These are phyloP conservation scores for Brasenia schreberi DNA, from an alignment of 164 flowering plant genomes.

Conservation along the genomic window DNA sequence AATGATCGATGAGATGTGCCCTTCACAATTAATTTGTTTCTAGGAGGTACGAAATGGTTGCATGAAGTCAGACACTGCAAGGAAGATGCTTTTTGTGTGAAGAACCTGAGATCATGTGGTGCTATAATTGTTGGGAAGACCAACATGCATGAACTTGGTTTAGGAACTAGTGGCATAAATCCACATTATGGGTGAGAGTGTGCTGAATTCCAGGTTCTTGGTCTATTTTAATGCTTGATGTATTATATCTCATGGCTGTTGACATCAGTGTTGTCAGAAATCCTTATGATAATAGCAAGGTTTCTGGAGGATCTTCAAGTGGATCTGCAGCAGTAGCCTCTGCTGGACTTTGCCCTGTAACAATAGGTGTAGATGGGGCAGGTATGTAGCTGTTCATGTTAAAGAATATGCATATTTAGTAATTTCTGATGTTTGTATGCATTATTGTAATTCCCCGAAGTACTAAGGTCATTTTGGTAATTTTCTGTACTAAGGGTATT, in stretches of 20 bases:
- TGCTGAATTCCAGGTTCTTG: too few relatives aligned
- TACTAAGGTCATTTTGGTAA: too few relatives aligned
- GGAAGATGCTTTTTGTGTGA: constrained; percentile 70
- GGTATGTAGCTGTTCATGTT: constrained; percentile 45
- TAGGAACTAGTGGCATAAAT: constrained; percentile 87
- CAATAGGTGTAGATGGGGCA: constrained; percentile 98
- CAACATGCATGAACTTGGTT: constrained; percentile 98
- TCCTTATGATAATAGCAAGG: constrained; percentile 48
- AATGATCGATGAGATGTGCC: neutral
- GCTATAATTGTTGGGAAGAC: constrained; percentile 87
- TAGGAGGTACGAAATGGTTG: constrained; percentile 94
- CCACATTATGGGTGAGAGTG: constrained; percentile 83
- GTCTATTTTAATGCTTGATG: too few relatives aligned
- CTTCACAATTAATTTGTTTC: neutral
- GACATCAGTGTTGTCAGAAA: constrained; percentile 52
- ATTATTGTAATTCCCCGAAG: too few relatives aligned
- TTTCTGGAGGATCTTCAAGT: constrained; percentile 91
- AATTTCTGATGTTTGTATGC: too few relatives aligned
- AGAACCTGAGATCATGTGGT: constrained; percentile 63
- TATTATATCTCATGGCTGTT: neutral
- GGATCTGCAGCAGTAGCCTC: constrained; percentile 94
- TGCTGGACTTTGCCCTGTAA: constrained; percentile 89
- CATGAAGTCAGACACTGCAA: constrained; percentile 58
- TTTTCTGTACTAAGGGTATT: too few relatives aligned
- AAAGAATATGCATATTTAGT: too few relatives aligned